Percentiles rank a stretch among this genome's conserved stretches.
These are phyloP conservation scores for Melanomma pulvis-pyrius DNA, from an alignment of 495 filamentous ascomycete genomes.

Conservation along the genomic window DNA sequence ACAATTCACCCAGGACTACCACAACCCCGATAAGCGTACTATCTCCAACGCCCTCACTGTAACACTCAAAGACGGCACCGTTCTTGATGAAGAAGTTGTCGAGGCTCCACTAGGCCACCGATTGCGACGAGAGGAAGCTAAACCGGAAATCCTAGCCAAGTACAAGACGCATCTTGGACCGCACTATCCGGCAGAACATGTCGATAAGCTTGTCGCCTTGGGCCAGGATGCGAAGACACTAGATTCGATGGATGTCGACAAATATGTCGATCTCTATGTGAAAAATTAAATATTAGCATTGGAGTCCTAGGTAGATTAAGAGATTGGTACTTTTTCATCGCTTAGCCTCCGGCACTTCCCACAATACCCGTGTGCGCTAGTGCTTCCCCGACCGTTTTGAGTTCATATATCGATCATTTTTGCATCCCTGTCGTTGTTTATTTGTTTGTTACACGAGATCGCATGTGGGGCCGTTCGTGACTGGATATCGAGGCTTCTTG, in stretches of 20 bases:
- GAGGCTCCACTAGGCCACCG: conserved; percentile 95
- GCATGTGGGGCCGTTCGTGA: conserved; percentile 3
- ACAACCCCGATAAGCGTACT: conserved; percentile 85
- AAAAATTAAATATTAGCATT: conserved; percentile 49
- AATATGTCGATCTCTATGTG: conserved; percentile 95
- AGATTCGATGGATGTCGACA: conserved; percentile 80
- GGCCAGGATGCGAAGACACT: conserved; percentile 72
- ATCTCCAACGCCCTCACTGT: conserved; percentile 96
- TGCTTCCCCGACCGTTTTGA: conserved; percentile 4
- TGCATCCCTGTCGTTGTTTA: conserved; percentile 14
- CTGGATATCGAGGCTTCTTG: background rate
- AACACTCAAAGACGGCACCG: conserved; percentile 91
- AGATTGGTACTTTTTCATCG: conserved; percentile 4
- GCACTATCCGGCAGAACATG: conserved; percentile 74
- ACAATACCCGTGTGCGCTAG: conserved; percentile 8
- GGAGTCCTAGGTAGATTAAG: conserved; percentile 34
- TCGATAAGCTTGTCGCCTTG: conserved; percentile 76
- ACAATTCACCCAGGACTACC: conserved; percentile 92
- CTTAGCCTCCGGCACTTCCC: background rate
- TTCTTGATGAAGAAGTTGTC: conserved; percentile 86
- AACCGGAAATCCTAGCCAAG: conserved; percentile 92
- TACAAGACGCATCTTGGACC: conserved; percentile 88
- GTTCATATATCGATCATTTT: background rate
- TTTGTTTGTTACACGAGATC: conserved; percentile 7
- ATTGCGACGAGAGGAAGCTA: conserved; percentile 90